phyloP scores from a whole-genome alignment of 257 asterid species.

The Anisodus tanguticus region DNA sequence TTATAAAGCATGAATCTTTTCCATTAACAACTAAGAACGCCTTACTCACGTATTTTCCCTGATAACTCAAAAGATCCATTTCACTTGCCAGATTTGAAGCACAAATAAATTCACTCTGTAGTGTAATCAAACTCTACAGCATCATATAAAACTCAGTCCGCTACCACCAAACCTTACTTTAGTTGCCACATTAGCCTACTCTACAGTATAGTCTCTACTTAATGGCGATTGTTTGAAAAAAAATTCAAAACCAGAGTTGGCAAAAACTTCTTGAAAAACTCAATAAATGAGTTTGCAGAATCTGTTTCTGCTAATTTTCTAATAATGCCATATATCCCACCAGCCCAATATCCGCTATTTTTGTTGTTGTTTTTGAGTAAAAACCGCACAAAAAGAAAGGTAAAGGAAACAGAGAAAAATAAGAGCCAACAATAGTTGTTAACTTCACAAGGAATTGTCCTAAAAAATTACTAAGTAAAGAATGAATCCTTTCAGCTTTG shows the following conservation, averaged over 20 bases:
- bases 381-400: too few relatives aligned
- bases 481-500: constrained; percentile 11
- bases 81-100: background rate
- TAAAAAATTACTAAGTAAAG: background rate
- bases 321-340: background rate
- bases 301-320: too few relatives aligned
- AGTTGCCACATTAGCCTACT: too few relatives aligned
- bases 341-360: background rate
- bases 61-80: background rate
- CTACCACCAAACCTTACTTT: too few relatives aligned
- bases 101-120: background rate
- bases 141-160: background rate
- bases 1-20: too few relatives aligned
- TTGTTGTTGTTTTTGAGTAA: background rate
- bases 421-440: background rate
- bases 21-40: constrained; percentile 16
- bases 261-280: too few relatives aligned
- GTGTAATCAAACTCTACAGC: background rate
- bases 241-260: too few relatives aligned
- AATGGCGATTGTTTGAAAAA: too few relatives aligned
- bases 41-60: background rate
- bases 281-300: too few relatives aligned
- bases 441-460: too few relatives aligned
- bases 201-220: too few relatives aligned
- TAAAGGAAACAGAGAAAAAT: background rate